Percentiles rank a stretch among this genome's conserved stretches.
phyloP scores from a whole-genome alignment of 768 basidiomycete species.

The Naganishia randhawae region DNA sequence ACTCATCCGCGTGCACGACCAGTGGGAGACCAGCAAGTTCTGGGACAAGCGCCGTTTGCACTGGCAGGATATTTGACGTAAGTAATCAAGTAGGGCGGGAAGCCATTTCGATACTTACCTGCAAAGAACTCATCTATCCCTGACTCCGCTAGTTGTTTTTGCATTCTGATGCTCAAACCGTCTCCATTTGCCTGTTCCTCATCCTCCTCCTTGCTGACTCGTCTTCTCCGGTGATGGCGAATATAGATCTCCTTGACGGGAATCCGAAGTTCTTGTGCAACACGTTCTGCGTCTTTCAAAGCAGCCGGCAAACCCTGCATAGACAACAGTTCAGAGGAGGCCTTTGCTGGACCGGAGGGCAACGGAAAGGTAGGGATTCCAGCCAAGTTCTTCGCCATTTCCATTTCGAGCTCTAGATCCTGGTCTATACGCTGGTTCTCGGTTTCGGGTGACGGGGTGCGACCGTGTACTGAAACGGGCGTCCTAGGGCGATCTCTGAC shows the following conservation, averaged over 20 bases:
- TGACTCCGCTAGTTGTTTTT: constrained; percentile 64
- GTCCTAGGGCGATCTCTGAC: neutral
- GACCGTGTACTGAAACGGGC: neutral
- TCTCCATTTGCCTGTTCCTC: constrained; percentile 7
- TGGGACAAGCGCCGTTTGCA: constrained; percentile 83
- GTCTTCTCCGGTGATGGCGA: neutral
- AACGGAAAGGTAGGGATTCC: constrained; percentile 48
- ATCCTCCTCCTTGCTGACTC: neutral
- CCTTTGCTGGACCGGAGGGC: constrained; percentile 40
- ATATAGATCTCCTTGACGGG: constrained; percentile 32
- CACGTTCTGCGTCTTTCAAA: constrained; percentile 44
- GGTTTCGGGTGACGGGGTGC: constrained; percentile 27
- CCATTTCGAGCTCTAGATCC: constrained; percentile 16
- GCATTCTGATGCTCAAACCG: constrained; percentile 51
- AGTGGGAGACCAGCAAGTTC: constrained; percentile 60
- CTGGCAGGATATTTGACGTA: constrained; percentile 52
- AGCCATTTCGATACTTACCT: constrained; percentile 57
- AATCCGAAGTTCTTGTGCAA: constrained; percentile 39
- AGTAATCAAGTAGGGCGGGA: neutral
- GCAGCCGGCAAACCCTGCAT: constrained; percentile 47
- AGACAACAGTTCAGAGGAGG: constrained; percentile 40
- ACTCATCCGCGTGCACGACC: constrained; percentile 62
- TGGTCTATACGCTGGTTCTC: constrained; percentile 13
- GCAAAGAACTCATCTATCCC: constrained; percentile 86
- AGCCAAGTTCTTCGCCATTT: constrained; percentile 13